phyloP scores from a whole-genome alignment of 768 basidiomycete species.

The Tylopilus subfusipes region DNA sequence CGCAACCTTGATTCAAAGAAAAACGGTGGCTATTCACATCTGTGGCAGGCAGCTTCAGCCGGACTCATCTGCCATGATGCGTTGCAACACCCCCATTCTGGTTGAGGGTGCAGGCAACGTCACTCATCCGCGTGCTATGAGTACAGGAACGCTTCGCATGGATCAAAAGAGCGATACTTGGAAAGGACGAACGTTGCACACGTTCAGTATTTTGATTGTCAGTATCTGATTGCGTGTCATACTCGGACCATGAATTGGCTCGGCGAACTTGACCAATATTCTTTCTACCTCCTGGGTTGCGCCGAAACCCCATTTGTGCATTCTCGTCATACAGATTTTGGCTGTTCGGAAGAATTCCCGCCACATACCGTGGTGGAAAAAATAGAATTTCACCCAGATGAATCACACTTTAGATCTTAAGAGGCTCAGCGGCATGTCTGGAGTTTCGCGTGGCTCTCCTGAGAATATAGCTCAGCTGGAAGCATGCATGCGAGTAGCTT shows the following conservation, averaged over 20 bases:
- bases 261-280: constrained; percentile 23
- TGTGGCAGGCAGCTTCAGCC: constrained; percentile 22
- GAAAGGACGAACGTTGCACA: constrained; percentile 22
- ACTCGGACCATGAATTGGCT: constrained; percentile 16
- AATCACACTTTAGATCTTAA: constrained; percentile 27
- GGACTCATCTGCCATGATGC: constrained; percentile 17
- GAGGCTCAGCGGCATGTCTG: constrained; percentile 16
- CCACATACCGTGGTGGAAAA: constrained; percentile 7
- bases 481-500: constrained; percentile 10
- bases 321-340: constrained; percentile 20
- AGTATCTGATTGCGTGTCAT: constrained; percentile 17
- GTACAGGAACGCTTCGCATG: constrained; percentile 26
- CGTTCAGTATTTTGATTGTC: constrained; percentile 22
- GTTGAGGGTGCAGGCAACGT: constrained; percentile 23
- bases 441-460: constrained; percentile 22
- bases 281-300: constrained; percentile 4
- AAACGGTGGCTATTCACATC: constrained; percentile 8
- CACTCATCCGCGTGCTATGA: constrained; percentile 11
- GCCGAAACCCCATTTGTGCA: constrained; percentile 27
- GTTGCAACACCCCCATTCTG: constrained; percentile 9
- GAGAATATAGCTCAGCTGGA: constrained; percentile 5
- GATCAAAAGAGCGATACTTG: constrained; percentile 19
- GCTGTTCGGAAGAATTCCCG: constrained; percentile 22
- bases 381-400: constrained; percentile 21
- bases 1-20: constrained; percentile 18